A percentile compares a stretch with the other conserved stretches of the same genome.
phyloP scores from a whole-genome alignment of 352 stramenopile species.

The Phytophthora agathidicida region DNA sequence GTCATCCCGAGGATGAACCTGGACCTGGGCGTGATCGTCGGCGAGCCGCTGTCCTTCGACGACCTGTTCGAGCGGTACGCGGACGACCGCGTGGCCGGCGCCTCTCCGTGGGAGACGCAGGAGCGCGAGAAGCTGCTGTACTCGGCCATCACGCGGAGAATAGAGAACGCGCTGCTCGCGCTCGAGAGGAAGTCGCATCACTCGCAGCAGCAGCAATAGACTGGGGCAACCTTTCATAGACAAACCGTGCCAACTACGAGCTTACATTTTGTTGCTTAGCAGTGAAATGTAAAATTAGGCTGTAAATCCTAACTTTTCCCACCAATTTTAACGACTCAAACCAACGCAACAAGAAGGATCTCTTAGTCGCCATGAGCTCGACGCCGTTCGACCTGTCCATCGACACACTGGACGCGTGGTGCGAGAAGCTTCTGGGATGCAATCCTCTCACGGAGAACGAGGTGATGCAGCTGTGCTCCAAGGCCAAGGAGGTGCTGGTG shows the following conservation, averaged over 20 bases:
- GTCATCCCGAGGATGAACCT: constrained; percentile 60
- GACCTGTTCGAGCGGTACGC: constrained; percentile 77
- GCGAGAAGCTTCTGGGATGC: constrained; percentile 93
- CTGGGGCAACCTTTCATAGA: no score
- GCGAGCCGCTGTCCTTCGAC: constrained; percentile 82
- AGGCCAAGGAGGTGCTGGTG: constrained; percentile 96
- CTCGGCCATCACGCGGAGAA: constrained; percentile 85
- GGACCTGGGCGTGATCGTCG: constrained; percentile 64
- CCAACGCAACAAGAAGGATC: no score
- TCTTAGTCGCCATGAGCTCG: constrained; percentile 40
- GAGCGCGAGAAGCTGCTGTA: constrained; percentile 76
- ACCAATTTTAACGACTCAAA: no score
- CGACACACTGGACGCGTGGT: constrained; percentile 94
- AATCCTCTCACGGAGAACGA: constrained; percentile 95
- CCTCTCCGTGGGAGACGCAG: constrained; percentile 60
- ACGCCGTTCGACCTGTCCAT: constrained; percentile 79
- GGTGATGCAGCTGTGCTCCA: constrained; percentile 95
- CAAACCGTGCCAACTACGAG: no score
- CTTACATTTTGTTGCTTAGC: no score
- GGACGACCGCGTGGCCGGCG: constrained; percentile 49
- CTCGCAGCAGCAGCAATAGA: constrained; percentile 29
- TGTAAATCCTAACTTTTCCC: no score
- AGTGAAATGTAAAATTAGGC: no score
- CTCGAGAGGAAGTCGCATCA: constrained; percentile 48
- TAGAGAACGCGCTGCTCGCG: constrained; percentile 77